These are phyloP conservation scores for Coemansia sp. DNA, from an alignment of 192 early-diverging fungal species.

Conservation along the genomic window DNA sequence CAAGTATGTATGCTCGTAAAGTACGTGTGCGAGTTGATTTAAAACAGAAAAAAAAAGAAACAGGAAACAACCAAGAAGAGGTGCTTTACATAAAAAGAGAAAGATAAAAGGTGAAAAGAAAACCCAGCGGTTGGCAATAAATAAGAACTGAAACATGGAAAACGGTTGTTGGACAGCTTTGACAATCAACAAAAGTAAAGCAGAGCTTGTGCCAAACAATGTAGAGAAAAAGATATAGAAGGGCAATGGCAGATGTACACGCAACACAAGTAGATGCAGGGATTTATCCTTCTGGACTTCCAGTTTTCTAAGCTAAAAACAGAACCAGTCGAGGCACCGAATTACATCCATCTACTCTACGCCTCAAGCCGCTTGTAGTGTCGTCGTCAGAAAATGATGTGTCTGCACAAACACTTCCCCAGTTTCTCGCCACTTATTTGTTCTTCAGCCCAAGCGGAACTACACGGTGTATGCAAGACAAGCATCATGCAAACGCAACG, in stretches of 20 bases:
- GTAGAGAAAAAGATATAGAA: not conserved
- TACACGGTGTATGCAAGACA: not conserved
- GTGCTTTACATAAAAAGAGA: conserved; percentile 1
- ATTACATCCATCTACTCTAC: not conserved
- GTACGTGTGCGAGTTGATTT: not conserved
- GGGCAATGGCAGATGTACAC: conserved; percentile 1
- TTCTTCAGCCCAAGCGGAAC: conserved; percentile 7
- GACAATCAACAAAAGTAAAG: not conserved
- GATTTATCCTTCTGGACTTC: not conserved
- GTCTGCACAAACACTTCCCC: not conserved
- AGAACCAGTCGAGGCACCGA: not conserved
- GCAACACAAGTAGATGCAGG: not conserved
- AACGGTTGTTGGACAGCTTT: not conserved
- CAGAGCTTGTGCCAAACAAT: not conserved
- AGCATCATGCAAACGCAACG: not conserved
- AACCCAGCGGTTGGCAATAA: conserved; percentile 3
- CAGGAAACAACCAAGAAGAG: conserved; percentile 1
- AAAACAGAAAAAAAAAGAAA: conserved; percentile 6
- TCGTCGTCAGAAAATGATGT: not conserved
- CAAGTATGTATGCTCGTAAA: not conserved
- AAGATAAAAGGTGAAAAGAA: conserved; percentile 4
- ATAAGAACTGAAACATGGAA: not conserved
- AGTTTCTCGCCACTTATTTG: not conserved
- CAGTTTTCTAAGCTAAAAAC: not conserved
- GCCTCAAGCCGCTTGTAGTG: not conserved